A percentile compares a stretch with the other conserved stretches of the same genome.
Evolutionary conservation across 2,329 filamentous ascomycete genomes (phyloP).

Genomic region (Pseudonectria buxi): DNA sequence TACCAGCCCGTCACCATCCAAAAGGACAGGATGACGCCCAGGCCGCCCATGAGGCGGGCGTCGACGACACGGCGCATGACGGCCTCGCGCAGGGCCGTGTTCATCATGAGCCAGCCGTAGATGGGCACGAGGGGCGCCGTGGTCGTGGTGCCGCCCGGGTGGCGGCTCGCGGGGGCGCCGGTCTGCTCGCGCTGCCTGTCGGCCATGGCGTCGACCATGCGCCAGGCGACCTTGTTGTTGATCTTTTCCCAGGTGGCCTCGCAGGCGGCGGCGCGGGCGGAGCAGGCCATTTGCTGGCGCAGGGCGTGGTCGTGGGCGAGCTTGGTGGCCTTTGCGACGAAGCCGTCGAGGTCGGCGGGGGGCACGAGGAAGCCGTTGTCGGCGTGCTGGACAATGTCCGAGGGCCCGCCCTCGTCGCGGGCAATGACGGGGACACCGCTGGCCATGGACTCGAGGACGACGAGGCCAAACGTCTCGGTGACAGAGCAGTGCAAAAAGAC

Average conservation of each 20-base stretch:
- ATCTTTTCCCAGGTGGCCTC: constrained; percentile 66
- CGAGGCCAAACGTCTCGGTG: constrained; percentile 65
- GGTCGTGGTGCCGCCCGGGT: constrained; percentile 10
- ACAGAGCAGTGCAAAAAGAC: constrained; percentile 66
- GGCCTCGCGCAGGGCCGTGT: constrained; percentile 29
- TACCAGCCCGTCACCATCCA: constrained; percentile 45
- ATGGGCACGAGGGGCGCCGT: constrained; percentile 31
- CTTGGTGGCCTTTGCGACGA: constrained; percentile 46
- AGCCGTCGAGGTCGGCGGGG: constrained; percentile 51
- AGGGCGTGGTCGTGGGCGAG: constrained; percentile 40
- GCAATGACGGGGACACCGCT: constrained; percentile 64
- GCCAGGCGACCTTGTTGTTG: constrained; percentile 62
- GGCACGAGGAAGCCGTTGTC: constrained; percentile 55
- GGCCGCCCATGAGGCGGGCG: constrained; percentile 36
- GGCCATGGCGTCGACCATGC: constrained; percentile 49
- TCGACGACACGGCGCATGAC: constrained; percentile 33
- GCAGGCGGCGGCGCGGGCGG: constrained; percentile 50
- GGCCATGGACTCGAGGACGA: constrained; percentile 65
- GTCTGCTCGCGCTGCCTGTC: constrained; percentile 32
- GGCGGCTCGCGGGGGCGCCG: constrained; percentile 4
- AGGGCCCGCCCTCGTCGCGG: constrained; percentile 62
- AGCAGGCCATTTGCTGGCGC: constrained; percentile 37
- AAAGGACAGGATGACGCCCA: constrained; percentile 41
- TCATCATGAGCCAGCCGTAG: constrained; percentile 39
- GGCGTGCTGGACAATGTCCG: constrained; percentile 56